Conservation (phyloP, 192 early-diverging fungal species). For the Chytriomyces sp. region DNA sequence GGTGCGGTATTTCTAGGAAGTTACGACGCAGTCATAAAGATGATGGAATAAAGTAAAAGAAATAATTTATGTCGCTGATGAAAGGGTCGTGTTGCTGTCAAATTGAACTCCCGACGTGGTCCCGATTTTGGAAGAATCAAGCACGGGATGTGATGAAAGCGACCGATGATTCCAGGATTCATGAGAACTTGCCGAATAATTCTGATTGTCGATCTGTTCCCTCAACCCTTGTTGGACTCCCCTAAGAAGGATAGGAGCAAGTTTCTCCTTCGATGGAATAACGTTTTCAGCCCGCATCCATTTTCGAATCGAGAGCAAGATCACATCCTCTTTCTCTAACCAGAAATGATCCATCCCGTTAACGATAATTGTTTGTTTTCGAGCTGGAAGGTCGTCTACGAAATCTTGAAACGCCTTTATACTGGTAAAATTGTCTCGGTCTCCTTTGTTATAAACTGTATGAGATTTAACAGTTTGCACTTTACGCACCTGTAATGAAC, state of each 20-base stretch:
- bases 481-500: conserved; percentile 4
- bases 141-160: too few relatives aligned
- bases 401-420: conserved; percentile 11
- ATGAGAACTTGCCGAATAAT: not conserved
- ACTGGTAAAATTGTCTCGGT: conserved; percentile 25
- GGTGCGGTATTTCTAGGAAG: conserved; percentile 94
- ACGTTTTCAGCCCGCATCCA: conserved; percentile 19
- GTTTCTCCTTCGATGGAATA: conserved; percentile 8
- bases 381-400: not conserved
- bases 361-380: not conserved
- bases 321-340: conserved; percentile 5
- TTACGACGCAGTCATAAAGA: conserved; percentile 68
- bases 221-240: not conserved
- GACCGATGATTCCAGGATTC: not conserved
- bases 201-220: not conserved
- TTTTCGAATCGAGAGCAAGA: conserved; percentile 19
- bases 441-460: not conserved
- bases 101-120: too few relatives aligned
- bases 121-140: too few relatives aligned
- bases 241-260: not conserved
- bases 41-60: not conserved
- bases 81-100: too few relatives aligned
- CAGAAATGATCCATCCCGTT: conserved; percentile 30
- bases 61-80: too few relatives aligned
- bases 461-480: not conserved